Base-by-base conservation (phyloP, 2,329 filamentous ascomycete species). In the Arthrobotrys sphaeroides region DNA sequence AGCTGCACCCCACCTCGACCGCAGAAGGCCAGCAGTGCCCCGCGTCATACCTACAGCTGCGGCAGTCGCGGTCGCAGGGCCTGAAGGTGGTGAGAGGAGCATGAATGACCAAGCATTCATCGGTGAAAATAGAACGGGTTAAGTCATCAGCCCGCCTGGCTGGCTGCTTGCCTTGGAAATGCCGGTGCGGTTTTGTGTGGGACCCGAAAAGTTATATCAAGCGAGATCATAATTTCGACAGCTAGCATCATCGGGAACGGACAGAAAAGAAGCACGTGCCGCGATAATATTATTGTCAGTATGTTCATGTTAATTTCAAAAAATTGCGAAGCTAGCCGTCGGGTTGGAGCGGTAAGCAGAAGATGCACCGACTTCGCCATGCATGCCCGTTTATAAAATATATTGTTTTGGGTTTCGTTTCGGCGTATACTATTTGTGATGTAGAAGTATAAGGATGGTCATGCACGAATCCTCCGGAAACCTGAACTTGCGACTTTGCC, bases 31-130 rank as follows among this genome's bases (percentile, higher is more conserved):
- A 68, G 70, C 70, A 68, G 70, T 59, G 70, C 70, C 70, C 70
- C 70, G 70, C 61, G 70, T 74, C 66, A 73, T 60, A 65, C 69
- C 36, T 42, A 43, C 62, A 42, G 69, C 49, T 26, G 40, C 60
- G 45, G 69, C 43, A 40, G 42, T n/a, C 18, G 62, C 43, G 55
- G 59, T 40, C 31, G 51, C 51, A 51, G 45, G 45, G 45, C 45
- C 45, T 66, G 62, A 28, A 42, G 49, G 49, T n/a, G n/a, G n/a
- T 51, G 62, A 55, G 51, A 55, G 24, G 51, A 55, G 69, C 69
- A 73, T 66, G 69, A 65, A 67, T 74, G 70, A 74, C 70, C 70
- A 74, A 74, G 70, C 70, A 74, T 57, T 68, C 53, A 68, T 67
- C 26, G 26, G 61, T 62, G 70, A 62, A 55, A 55, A 67, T 51